Conservation (phyloP, 345 rosid species). For the Bretschneidera sinensis region DNA sequence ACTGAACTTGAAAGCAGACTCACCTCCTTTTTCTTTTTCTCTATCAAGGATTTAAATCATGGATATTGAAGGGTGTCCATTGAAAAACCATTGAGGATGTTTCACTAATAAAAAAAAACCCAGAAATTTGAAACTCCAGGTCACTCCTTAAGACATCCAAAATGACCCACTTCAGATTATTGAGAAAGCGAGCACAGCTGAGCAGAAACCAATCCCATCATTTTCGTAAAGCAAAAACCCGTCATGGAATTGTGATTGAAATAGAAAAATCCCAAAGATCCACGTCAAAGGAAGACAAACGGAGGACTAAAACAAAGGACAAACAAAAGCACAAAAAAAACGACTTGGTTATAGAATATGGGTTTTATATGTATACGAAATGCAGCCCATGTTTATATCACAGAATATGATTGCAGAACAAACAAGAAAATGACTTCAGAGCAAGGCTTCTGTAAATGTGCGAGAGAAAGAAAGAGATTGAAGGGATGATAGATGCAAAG, state of each 20-base stretch:
- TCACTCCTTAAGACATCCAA: constrained; percentile 16
- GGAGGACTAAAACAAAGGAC: constrained; percentile 18
- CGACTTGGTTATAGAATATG: constrained; percentile 32
- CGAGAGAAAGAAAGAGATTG: constrained; percentile 15
- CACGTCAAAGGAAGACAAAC: constrained; percentile 15
- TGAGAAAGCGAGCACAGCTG: constrained; percentile 13
- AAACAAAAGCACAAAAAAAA: constrained; percentile 27
- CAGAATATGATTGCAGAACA: constrained; percentile 31
- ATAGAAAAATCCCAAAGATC: constrained; percentile 16
- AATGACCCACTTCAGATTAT: constrained; percentile 29
- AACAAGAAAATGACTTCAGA: constrained; percentile 35
- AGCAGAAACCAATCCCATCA: constrained; percentile 12
- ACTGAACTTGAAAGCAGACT: constrained; percentile 1
- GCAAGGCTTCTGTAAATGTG: constrained; percentile 3
- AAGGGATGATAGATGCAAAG: neutral
- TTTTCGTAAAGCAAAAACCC: constrained; percentile 17
- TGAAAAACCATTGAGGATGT: constrained; percentile 9
- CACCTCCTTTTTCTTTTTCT: neutral
- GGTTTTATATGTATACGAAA: constrained; percentile 19
- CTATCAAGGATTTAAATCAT: neutral
- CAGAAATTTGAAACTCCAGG: constrained; percentile 24
- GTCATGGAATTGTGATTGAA: constrained; percentile 17
- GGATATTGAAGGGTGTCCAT: neutral
- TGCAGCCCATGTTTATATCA: constrained; percentile 14
- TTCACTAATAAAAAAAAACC: constrained; percentile 19